phyloP scores from a whole-genome alignment of 805 yeast genomes.

The Candida insectalens region DNA sequence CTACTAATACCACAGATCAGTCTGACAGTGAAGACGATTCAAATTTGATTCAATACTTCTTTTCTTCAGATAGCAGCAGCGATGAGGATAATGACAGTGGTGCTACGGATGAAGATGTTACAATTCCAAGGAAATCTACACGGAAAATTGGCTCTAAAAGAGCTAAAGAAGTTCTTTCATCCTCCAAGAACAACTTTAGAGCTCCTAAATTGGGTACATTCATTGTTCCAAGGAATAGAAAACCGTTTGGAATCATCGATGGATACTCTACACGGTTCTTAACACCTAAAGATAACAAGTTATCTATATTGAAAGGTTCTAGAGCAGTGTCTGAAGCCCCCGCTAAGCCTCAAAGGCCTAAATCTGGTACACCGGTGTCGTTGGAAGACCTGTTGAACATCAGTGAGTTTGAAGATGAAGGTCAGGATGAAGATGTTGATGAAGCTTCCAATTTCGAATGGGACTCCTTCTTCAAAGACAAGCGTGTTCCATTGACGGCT shows the following conservation, averaged over 20 bases:
- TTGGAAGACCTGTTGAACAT: slow-evolving; percentile 81
- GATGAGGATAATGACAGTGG: slow-evolving; percentile 44
- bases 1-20: too few species aligned
- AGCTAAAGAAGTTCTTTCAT: slow-evolving; percentile 88
- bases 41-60: slow-evolving; percentile 67
- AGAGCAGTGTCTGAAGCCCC: neutral
- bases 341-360: slow-evolving; percentile 3
- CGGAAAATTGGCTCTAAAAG: slow-evolving; percentile 64
- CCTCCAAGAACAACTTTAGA: slow-evolving; percentile 72
- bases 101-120: slow-evolving; percentile 89
- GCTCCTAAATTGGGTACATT: slow-evolving; percentile 94
- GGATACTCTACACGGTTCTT: slow-evolving; percentile 86
- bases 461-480: slow-evolving; percentile 18
- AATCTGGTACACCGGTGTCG: slow-evolving; percentile 14
- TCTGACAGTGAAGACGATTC: slow-evolving; percentile 35
- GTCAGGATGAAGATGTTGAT: slow-evolving; percentile 7
- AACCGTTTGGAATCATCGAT: slow-evolving; percentile 91
- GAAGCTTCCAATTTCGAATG: slow-evolving; percentile 5
- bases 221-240: slow-evolving; percentile 59
- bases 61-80: slow-evolving; percentile 24
- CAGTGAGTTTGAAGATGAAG: slow-evolving; percentile 72
- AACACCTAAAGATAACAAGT: slow-evolving; percentile 31
- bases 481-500: slow-evolving; percentile 76
- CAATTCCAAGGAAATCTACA: slow-evolving; percentile 62
- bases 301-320: slow-evolving; percentile 16